phyloP scores from a whole-genome alignment of 306 rosid species.

The Lathyrus tuberosus region DNA sequence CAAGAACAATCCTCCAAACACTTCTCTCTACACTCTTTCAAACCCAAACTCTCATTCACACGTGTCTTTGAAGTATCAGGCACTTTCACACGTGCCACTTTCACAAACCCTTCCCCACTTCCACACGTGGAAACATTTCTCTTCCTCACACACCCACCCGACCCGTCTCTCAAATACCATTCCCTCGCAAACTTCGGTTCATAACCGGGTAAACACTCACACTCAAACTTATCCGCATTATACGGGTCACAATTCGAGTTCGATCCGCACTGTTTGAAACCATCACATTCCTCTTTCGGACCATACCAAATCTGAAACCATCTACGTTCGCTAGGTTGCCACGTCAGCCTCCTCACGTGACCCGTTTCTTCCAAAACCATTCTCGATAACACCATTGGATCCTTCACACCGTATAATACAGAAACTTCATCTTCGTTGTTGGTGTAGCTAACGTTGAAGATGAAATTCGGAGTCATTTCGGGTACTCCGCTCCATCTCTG shows the following conservation, averaged over 20 bases:
- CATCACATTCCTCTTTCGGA: constrained; percentile 53
- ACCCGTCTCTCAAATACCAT: constrained; percentile 61
- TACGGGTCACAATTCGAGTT: constrained; percentile 52
- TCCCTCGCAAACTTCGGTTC: constrained; percentile 44
- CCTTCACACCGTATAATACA: constrained; percentile 40
- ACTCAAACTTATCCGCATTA: constrained; percentile 36
- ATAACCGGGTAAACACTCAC: constrained; percentile 49
- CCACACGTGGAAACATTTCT: constrained; percentile 55
- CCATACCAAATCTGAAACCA: constrained; percentile 52
- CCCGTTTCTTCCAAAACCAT: constrained; percentile 49
- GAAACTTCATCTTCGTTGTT: constrained; percentile 28
- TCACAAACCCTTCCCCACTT: constrained; percentile 72
- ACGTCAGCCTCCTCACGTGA: constrained; percentile 42
- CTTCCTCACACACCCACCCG: constrained; percentile 68
- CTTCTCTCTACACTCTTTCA: constrained; percentile 45
- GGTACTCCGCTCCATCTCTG: constrained; percentile 51
- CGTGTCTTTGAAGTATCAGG: constrained; percentile 60
- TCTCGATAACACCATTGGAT: constrained; percentile 35
- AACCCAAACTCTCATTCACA: constrained; percentile 35
- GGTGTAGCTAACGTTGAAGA: constrained; percentile 35
- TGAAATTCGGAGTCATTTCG: constrained; percentile 45
- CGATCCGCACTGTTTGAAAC: constrained; percentile 44
- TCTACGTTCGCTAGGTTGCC: constrained; percentile 45
- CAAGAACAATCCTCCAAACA: constrained; percentile 68
- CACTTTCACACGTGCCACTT: constrained; percentile 53